phyloP scores from a whole-genome alignment of 192 early-diverging fungal species.

The Coemansia umbellata region DNA sequence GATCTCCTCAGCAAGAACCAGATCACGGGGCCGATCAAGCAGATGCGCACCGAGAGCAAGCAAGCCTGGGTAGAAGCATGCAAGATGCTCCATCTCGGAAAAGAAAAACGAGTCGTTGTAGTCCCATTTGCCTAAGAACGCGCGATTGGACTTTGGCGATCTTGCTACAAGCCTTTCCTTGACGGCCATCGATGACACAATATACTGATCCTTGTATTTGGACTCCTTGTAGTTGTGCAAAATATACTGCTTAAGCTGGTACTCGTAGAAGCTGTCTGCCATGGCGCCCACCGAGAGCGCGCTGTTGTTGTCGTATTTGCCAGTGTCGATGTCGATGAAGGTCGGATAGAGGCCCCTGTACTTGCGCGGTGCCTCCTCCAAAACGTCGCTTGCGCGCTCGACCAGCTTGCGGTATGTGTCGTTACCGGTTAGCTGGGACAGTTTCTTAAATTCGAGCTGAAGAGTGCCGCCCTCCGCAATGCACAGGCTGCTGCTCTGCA shows the following conservation, averaged over 20 bases:
- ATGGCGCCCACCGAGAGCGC: conserved; percentile 72
- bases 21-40: conserved; percentile 54
- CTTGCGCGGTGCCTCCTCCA: conserved; percentile 47
- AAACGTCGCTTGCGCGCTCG: conserved; percentile 53
- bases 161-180: conserved; percentile 41
- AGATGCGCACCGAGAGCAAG: conserved; percentile 68
- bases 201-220: conserved; percentile 66
- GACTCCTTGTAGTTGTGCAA: conserved; percentile 60
- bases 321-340: conserved; percentile 36
- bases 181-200: conserved; percentile 60
- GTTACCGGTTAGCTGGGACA: conserved; percentile 71
- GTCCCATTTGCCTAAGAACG: conserved; percentile 18
- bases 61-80: conserved; percentile 86
- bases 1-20: conserved; percentile 75
- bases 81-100: conserved; percentile 89
- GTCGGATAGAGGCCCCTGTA: conserved; percentile 75
- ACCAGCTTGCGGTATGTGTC: conserved; percentile 69
- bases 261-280: conserved; percentile 95
- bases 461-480: conserved; percentile 76
- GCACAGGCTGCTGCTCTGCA: conserved; percentile 3
- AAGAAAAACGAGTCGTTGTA: conserved; percentile 6
- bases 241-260: conserved; percentile 86
- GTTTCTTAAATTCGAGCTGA: conserved; percentile 84
- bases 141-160: neutral
- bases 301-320: conserved; percentile 6